Evolutionary conservation across 306 rosid species (phyloP), one percentile per base, ranked within the genome.

Genomic region (Corylus americana): DNA sequence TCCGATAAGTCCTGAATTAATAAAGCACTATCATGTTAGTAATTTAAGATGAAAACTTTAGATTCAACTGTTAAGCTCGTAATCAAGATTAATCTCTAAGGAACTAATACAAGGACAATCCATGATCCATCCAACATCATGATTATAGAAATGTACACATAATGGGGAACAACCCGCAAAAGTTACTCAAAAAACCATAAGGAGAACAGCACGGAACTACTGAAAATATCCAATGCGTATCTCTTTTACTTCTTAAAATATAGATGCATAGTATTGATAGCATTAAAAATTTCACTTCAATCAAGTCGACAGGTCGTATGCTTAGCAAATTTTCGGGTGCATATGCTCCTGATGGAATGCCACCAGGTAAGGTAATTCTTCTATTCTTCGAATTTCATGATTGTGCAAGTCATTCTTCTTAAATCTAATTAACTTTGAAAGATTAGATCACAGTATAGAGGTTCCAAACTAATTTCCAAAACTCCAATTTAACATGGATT

Each of bases 1-100:
- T 88, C 57, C 98, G 94, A 77, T 92, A 95, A 54, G 96, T 89
- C 88, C 98, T 95, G 92, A 82, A 86, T 49, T 71, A 89, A 77
- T 50, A 29, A 81, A 71, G 39, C 22, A 14, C 81, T 53, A 29
- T 25, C 50, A 74, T 77, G 64, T 87, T 73, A 80, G 75, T 20
- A 61, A 59, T 22, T 55, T 55, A 9, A 67, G 16, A 35, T 10
- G 8, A 79, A 64, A 68, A 42, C 39, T 62, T 63, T 74, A 22
- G 4, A 22, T 58, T 11, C 64, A 58, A 58, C 25, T 58, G 64
- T 22, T 11, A 58, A 7, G 61, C 20, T n/a, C 1, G 22, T n/a
- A 55, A 55, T 55, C 61, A 55, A 55, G 18, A 55, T 5, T 18
- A 10, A 20, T 58, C 31, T 58, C 18, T 20, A 7, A n/a, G 31